Percentiles rank a stretch among this genome's conserved stretches.
These are phyloP conservation scores for Vicia villosa DNA, from an alignment of 306 rosid species.

Conservation along the genomic window DNA sequence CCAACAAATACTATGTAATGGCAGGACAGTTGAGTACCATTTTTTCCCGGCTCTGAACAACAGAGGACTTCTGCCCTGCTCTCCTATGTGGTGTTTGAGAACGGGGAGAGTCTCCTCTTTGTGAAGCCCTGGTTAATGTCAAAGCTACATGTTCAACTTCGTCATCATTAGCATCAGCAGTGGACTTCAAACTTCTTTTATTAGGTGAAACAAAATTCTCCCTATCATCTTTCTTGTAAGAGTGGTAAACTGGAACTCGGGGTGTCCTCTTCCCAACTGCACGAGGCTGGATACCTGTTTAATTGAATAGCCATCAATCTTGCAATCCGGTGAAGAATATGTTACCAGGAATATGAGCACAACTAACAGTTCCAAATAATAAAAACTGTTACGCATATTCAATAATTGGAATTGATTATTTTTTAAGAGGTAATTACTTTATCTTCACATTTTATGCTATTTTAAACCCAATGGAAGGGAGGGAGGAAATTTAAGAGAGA, in stretches of 20 bases:
- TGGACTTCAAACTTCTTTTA: constrained; percentile 55
- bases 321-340: constrained; percentile 28
- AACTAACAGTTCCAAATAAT: background rate
- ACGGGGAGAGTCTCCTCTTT: constrained; percentile 68
- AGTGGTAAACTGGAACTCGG: constrained; percentile 63
- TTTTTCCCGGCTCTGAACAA: constrained; percentile 55
- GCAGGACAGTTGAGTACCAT: constrained; percentile 44
- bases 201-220: constrained; percentile 49
- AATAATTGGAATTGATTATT: background rate
- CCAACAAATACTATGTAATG: constrained; percentile 22
- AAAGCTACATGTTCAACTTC: constrained; percentile 53
- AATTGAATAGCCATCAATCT: constrained; percentile 33
- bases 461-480: constrained; percentile 13
- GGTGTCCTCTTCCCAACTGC: constrained; percentile 90
- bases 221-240: constrained; percentile 47
- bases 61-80: constrained; percentile 52
- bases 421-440: constrained; percentile 9
- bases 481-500: constrained; percentile 1
- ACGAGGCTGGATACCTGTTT: constrained; percentile 70
- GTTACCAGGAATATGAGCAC: constrained; percentile 8
- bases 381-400: background rate
- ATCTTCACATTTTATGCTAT: constrained; percentile 9
- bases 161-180: constrained; percentile 52
- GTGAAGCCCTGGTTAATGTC: constrained; percentile 68
- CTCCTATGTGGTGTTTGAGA: constrained; percentile 49